Base-by-base conservation (phyloP, 345 rosid genomes). In the Sisymbrium irio region DNA sequence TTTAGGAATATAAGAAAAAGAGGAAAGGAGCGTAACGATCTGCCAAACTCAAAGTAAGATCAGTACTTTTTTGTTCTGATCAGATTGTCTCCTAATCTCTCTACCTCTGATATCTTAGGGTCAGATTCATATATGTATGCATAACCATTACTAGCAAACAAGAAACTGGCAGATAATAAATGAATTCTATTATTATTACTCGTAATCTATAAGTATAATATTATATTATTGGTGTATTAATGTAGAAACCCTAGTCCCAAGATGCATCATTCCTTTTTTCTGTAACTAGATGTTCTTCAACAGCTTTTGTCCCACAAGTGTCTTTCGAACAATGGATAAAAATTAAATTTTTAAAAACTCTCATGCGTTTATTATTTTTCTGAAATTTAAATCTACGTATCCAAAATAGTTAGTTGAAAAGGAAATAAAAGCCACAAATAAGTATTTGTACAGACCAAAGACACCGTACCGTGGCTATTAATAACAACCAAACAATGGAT, bases 221-320 rank as follows among this genome's bases (percentile, higher is more conserved):
- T 39, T 61, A 67, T 75, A 75, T 62, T 75, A 62, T 76, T 62
- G 65, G 30, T 27, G 56, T 41, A 62, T 76, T 69, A 54, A 76
- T 35, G 73, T 40, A 33, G 9, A 54, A 76, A 62, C 59, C 70
- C 75, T 69, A 76, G 79, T 76, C 75, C 79, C 79, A 69, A 69
- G 25, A 76, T 76, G 45, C 75, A 76, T 69, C 60, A 76, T 76
- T 76, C 71, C 59, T 45, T 76, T 68, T 37, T 45, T 13, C 58
- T 68, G 70, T 54, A 69, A 69, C 79, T 69, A 69, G 70, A 76
- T 76, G 75, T 76, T 76, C n/a, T 76, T 54, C 65, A 17, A 10
- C 79, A 76, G 79, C 79, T 76, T 69, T 76, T 69, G 79, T 76
- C 79, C 7, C 79, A 25, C 70, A 42, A 53, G 49, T 69, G 70